phyloP scores from a whole-genome alignment of 495 filamentous ascomycete species.

The Penicillium cosmopolitanum region DNA sequence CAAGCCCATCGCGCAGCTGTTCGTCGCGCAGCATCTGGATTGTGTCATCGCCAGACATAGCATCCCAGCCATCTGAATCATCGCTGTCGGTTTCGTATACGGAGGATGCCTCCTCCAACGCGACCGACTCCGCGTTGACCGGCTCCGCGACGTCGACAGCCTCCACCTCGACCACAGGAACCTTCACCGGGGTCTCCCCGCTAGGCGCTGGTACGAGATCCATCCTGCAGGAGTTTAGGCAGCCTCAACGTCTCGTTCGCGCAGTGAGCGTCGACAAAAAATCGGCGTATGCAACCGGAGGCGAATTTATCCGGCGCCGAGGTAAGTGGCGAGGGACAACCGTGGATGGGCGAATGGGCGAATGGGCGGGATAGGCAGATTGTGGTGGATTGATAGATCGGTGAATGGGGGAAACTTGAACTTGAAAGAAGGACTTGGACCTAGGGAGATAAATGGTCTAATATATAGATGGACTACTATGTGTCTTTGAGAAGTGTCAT shows the following conservation, averaged over 20 bases:
- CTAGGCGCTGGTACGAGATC: conserved; percentile 47
- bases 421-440: neutral
- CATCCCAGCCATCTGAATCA: conserved; percentile 69
- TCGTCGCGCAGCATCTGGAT: conserved; percentile 67
- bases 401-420: too few relatives aligned
- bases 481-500: conserved; percentile 38
- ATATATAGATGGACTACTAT: neutral
- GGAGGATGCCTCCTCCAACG: conserved; percentile 35
- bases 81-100: conserved; percentile 62
- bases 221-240: conserved; percentile 46
- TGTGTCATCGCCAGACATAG: conserved; percentile 68
- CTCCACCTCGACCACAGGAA: conserved; percentile 50
- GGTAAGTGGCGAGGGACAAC: conserved; percentile 22
- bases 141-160: conserved; percentile 40
- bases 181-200: conserved; percentile 44
- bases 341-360: conserved; percentile 4
- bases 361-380: neutral
- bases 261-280: conserved; percentile 38
- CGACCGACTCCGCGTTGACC: conserved; percentile 31
- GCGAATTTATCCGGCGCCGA: conserved; percentile 41
- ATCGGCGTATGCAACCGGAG: conserved; percentile 37
- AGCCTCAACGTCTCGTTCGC: conserved; percentile 38
- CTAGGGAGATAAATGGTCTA: neutral
- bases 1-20: conserved; percentile 60
- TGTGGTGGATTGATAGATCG: too few relatives aligned